These are phyloP conservation scores for Aphanoascus verrucosus DNA, from an alignment of 2,329 filamentous ascomycete genomes.

Conservation along the genomic window DNA sequence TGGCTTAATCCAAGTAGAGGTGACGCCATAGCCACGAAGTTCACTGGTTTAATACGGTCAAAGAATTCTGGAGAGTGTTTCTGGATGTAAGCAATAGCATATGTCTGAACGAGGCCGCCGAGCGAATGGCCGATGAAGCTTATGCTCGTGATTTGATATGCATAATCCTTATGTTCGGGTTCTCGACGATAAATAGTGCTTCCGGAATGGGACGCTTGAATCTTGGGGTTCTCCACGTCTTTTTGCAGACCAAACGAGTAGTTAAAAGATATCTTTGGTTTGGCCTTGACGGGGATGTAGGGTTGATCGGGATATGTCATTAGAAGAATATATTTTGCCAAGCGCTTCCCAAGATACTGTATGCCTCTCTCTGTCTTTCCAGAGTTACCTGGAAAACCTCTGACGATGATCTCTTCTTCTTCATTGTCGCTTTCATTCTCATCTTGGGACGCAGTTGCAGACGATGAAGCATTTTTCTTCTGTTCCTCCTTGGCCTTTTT, in stretches of 20 bases:
- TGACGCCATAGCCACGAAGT: conserved; percentile 79
- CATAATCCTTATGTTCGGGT: conserved; percentile 34
- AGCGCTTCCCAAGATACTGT: conserved; percentile 88
- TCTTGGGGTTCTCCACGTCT: conserved; percentile 37
- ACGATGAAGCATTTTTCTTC: conserved; percentile 14
- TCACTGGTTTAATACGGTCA: conserved; percentile 70
- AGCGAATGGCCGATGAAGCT: conserved; percentile 90
- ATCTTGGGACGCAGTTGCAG: background rate
- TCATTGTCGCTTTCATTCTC: conserved; percentile 35
- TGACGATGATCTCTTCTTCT: conserved; percentile 66
- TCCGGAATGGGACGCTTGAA: conserved; percentile 32
- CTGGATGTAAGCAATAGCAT: conserved; percentile 91
- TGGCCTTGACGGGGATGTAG: conserved; percentile 57
- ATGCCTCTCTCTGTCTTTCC: conserved; percentile 89
- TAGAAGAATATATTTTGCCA: conserved; percentile 80
- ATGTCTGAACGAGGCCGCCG: conserved; percentile 81
- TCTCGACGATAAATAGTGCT: conserved; percentile 47
- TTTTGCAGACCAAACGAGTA: conserved; percentile 22
- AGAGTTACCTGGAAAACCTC: conserved; percentile 81
- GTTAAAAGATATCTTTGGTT: conserved; percentile 25
- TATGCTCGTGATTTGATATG: conserved; percentile 84
- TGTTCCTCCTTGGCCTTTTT: conserved; percentile 44
- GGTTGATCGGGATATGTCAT: conserved; percentile 93
- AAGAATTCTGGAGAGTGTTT: conserved; percentile 93
- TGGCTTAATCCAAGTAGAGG: conserved; percentile 89